Conservation (phyloP, 2,329 filamentous ascomycete species). For the Coniochaeta sp. region DNA sequence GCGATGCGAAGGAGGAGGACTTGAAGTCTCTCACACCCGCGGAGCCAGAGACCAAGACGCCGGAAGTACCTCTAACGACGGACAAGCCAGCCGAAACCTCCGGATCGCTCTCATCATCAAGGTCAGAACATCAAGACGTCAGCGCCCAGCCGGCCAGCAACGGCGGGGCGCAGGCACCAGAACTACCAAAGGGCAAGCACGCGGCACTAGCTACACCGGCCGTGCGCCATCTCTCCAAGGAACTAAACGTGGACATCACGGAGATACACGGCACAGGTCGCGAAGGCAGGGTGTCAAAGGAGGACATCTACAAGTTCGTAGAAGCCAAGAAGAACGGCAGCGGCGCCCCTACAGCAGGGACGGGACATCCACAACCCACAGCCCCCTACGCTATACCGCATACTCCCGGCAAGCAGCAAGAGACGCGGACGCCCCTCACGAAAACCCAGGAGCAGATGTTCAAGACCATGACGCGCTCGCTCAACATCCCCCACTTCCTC, state of each 20-base stretch:
- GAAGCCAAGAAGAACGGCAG: constrained; percentile 47
- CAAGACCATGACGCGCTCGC: constrained; percentile 90
- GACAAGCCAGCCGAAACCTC: not conserved
- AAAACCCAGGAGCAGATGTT: constrained; percentile 90
- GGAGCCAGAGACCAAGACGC: constrained; percentile 10
- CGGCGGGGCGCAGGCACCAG: constrained; percentile 20
- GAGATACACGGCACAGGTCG: constrained; percentile 79
- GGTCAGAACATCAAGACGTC: not conserved
- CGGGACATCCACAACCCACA: constrained; percentile 9
- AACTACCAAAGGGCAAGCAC: constrained; percentile 46
- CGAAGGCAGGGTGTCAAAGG: constrained; percentile 86
- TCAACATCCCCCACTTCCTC: constrained; percentile 89
- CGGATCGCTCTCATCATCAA: not conserved
- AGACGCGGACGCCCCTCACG: constrained; percentile 64
- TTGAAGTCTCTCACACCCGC: constrained; percentile 29
- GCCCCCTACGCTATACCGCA: constrained; percentile 7
- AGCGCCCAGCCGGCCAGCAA: not conserved
- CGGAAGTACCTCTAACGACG: not conserved
- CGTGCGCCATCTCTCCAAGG: constrained; percentile 80
- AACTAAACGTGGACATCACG: constrained; percentile 69
- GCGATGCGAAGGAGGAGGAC: constrained; percentile 61
- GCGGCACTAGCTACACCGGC: constrained; percentile 82
- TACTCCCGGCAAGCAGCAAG: constrained; percentile 46
- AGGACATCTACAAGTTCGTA: constrained; percentile 74
- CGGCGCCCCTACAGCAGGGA: constrained; percentile 11